A percentile compares a stretch with the other conserved stretches of the same genome.
phyloP scores from a whole-genome alignment of 78 protist species.

The Dictyostelium brefeldianum region DNA sequence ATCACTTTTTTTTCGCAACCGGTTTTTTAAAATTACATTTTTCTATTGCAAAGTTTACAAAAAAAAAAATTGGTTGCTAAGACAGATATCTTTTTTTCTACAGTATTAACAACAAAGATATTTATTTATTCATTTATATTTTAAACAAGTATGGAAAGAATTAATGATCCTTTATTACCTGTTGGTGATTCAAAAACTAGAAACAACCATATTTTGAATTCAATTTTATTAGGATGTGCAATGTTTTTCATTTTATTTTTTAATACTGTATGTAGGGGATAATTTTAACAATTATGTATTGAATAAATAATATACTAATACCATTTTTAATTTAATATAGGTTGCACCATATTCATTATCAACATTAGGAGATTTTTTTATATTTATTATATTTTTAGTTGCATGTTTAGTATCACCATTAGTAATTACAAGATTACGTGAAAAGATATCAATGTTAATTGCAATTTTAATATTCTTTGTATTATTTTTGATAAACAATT shows the following conservation, averaged over 20 bases:
- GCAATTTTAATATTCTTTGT: neutral
- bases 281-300: no score
- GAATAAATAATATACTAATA: neutral
- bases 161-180: neutral
- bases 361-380: neutral
- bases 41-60: no score
- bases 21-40: no score
- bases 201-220: neutral
- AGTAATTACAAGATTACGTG: neutral
- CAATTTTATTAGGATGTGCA: neutral
- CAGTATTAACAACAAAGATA: no score
- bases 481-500: neutral
- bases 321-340: no score
- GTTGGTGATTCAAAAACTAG: constrained; percentile 11
- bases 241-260: constrained; percentile 3
- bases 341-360: neutral
- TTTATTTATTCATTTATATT: no score
- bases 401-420: neutral
- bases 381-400: neutral
- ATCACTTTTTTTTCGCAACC: no score
- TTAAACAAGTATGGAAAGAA: neutral
- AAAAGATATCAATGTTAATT: neutral
- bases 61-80: no score
- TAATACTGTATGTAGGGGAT: neutral
- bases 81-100: no score